phyloP scores from a whole-genome alignment of 345 rosid species.

The Limnanthes douglasii region DNA sequence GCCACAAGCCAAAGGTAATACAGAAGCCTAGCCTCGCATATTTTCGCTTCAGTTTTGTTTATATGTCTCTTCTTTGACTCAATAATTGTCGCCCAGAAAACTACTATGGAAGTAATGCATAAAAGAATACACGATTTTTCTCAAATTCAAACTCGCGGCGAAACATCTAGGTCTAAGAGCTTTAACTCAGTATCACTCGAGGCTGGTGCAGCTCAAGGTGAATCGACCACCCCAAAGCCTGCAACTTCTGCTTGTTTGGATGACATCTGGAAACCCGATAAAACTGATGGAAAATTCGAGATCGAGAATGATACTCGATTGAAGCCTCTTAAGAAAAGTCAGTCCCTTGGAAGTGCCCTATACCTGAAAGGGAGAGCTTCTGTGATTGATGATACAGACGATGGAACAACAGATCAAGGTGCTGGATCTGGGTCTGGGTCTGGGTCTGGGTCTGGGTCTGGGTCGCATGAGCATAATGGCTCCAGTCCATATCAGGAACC shows the following conservation, averaged over 20 bases:
- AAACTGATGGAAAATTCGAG: conserved; percentile 18
- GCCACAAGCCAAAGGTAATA: conserved; percentile 53
- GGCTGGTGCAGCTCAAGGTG: conserved; percentile 14
- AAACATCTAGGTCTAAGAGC: conserved; percentile 14
- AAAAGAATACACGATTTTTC: conserved; percentile 23
- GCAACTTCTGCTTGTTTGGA: conserved; percentile 14
- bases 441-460: too few relatives aligned
- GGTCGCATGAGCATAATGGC: conserved; percentile 29
- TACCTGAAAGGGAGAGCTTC: conserved; percentile 26
- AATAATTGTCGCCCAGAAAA: conserved; percentile 21
- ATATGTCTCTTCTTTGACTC: conserved; percentile 6
- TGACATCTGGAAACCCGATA: conserved; percentile 41
- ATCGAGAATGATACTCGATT: conserved; percentile 12
- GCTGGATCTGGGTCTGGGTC: too few relatives aligned
- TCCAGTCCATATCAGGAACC: conserved; percentile 16
- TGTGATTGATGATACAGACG: conserved; percentile 23
- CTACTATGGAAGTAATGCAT: conserved; percentile 25
- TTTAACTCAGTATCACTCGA: conserved; percentile 16
- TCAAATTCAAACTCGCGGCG: conserved; percentile 17
- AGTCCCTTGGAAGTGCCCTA: conserved; percentile 48
- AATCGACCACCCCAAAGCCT: conserved; percentile 13
- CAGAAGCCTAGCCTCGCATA: conserved; percentile 2
- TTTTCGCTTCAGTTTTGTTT: too few relatives aligned
- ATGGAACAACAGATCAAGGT: conserved; percentile 32
- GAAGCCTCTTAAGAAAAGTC: conserved; percentile 44